These are phyloP conservation scores for Plasmodium billcollinsi DNA, from an alignment of 169 alveolate species.

Conservation along the genomic window DNA sequence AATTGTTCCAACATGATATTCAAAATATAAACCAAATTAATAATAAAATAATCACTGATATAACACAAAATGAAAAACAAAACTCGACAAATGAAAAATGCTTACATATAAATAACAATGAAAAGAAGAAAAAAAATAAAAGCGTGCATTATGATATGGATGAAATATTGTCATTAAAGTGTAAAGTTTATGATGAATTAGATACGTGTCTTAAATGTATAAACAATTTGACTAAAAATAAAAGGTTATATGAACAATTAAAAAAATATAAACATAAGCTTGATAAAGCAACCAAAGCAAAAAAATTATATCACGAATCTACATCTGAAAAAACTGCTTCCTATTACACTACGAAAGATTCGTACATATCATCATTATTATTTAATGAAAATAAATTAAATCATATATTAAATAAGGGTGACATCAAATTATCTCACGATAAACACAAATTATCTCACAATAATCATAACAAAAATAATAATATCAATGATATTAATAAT, in stretches of 20 bases:
- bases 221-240: conserved; percentile 44
- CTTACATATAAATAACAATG: not conserved
- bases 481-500: not conserved
- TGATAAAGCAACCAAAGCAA: not conserved
- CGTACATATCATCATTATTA: conserved; percentile 20
- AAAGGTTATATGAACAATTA: conserved; percentile 39
- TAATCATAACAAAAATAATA: not conserved
- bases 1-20: not conserved
- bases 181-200: conserved; percentile 23
- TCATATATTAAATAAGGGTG: not conserved
- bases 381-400: conserved; percentile 29
- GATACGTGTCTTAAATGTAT: conserved; percentile 22
- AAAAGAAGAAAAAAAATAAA: not conserved
- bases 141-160: conserved; percentile 20
- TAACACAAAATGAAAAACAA: not conserved
- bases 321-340: conserved; percentile 23
- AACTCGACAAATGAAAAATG: not conserved
- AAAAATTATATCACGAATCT: not conserved
- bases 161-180: conserved; percentile 37
- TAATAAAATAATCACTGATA: not conserved
- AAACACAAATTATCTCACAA: not conserved
- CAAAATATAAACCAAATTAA: conserved; percentile 10
- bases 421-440: not conserved
- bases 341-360: conserved; percentile 41
- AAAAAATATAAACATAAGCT: conserved; percentile 20